Percentiles rank a stretch among this genome's conserved stretches.
These are phyloP conservation scores for Ascochyta rabiei DNA, from an alignment of 2,329 filamentous ascomycete genomes.

Conservation along the genomic window DNA sequence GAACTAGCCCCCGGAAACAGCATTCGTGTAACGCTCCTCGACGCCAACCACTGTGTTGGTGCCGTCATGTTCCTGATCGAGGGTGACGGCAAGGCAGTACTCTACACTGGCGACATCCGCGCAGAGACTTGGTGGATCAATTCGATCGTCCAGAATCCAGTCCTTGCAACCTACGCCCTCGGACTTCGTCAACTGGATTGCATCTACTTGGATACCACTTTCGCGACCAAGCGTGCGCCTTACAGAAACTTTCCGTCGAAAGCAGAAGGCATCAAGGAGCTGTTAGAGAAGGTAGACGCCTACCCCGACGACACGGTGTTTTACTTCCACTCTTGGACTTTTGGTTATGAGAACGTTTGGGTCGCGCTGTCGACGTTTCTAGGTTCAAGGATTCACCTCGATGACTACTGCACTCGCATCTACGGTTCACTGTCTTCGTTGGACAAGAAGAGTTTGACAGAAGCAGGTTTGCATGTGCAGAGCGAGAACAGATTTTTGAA, in stretches of 20 bases:
- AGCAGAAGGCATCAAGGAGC: constrained; percentile 75
- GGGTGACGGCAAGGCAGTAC: constrained; percentile 69
- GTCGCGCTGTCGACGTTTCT: constrained; percentile 75
- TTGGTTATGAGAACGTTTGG: constrained; percentile 94
- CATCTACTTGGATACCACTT: constrained; percentile 90
- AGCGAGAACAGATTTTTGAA: constrained; percentile 29
- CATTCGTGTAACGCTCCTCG: constrained; percentile 83
- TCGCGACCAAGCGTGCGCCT: constrained; percentile 60
- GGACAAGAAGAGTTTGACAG: constrained; percentile 27
- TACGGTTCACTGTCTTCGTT: constrained; percentile 65
- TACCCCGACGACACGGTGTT: constrained; percentile 80
- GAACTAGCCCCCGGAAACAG: constrained; percentile 71
- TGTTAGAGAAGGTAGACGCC: constrained; percentile 68
- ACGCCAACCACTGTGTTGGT: constrained; percentile 91
- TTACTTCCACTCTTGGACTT: constrained; percentile 88
- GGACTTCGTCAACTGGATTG: constrained; percentile 65
- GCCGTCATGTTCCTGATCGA: constrained; percentile 94
- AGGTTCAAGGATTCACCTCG: constrained; percentile 76
- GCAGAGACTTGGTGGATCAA: constrained; percentile 88
- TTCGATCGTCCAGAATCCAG: constrained; percentile 71
- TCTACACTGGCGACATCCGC: constrained; percentile 90
- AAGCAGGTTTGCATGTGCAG: constrained; percentile 48
- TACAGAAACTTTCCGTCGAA: constrained; percentile 66
- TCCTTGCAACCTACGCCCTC: constrained; percentile 73
- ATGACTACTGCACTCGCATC: constrained; percentile 76